phyloP scores from a whole-genome alignment of 352 stramenopile species.

The Pythium periplocum region DNA sequence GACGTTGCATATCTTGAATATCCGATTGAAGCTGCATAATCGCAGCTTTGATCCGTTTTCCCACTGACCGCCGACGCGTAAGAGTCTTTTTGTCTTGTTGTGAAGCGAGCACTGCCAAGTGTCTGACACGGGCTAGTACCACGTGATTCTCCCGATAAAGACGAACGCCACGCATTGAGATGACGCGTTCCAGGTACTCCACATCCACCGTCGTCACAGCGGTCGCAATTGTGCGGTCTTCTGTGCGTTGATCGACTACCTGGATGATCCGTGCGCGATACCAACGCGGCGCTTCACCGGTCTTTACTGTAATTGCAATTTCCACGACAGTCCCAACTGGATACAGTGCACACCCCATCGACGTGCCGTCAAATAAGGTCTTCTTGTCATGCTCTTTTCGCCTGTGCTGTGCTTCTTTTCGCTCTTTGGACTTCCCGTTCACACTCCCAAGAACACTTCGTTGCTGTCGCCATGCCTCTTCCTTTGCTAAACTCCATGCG shows the following conservation, averaged over 20 bases:
- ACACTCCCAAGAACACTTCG: too few species aligned
- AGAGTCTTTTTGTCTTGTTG: neutral
- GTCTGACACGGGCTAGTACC: constrained; percentile 11
- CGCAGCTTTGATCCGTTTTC: constrained; percentile 9
- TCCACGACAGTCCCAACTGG: constrained; percentile 35
- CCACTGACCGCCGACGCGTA: neutral
- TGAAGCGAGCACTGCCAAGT: constrained; percentile 1
- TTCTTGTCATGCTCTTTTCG: constrained; percentile 13
- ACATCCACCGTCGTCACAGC: constrained; percentile 17
- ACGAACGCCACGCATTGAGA: constrained; percentile 21
- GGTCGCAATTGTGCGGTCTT: too few species aligned
- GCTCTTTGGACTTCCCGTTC: constrained; percentile 1
- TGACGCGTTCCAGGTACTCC: constrained; percentile 24
- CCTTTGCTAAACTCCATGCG: constrained; percentile 48
- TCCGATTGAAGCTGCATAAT: constrained; percentile 15
- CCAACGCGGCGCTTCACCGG: too few species aligned
- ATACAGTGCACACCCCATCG: constrained; percentile 30
- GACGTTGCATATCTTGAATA: constrained; percentile 4
- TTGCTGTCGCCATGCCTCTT: constrained; percentile 23
- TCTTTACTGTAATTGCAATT: constrained; percentile 5
- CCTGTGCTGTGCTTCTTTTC: neutral
- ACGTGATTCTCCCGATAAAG: constrained; percentile 25
- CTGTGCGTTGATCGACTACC: too few species aligned
- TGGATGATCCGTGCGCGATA: too few species aligned
- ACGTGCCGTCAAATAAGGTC: constrained; percentile 9